Evolutionary conservation across 164 flowering plant species (phyloP), one percentile per base, ranked within the genome.

Genomic region (Platanus orientalis): DNA sequence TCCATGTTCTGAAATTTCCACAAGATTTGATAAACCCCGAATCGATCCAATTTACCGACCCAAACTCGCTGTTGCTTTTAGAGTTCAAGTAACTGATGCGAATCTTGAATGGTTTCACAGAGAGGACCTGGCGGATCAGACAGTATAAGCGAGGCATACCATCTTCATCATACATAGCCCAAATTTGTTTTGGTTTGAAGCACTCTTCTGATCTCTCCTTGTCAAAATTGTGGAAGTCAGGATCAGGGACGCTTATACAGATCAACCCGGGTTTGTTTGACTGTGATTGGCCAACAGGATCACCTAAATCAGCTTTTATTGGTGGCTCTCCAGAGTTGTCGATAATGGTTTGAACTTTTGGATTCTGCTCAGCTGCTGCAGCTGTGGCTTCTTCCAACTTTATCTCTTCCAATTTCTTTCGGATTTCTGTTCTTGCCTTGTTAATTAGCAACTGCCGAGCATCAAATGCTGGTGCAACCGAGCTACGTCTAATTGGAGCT

Each of bases 111-210:
- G 98, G 98, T 4, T 76, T 79, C 19, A 79, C 70, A 3, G 96
- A 87, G 58, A 87, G 62, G 25, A 94, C 82, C 65, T 89, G 71
- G 20, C 89, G 94, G 54, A 91, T 79, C 69, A 83, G 62, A 70
- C 91, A 86, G 70, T 94, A 90, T 65, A 90, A 70, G 4, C 98
- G 87, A 58, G 98, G 98, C 96, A 94, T 94, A 2, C 98, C 98
- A 71, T 94, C 97, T 67, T 85, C 96, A 69, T 93, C 98, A 71
- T 93, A 93, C 17, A 86, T 10, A 13, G 97, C 98, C 98, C 97
- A 94, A 73, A 94, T 81, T 71, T 94, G 98, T 72, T 89, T 86
- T 20, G 88, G 81, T 72, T 79, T 75, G 73, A 90, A 94, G 75
- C 92, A 87, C 28, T 78, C 86, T 69, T 94, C 98, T 25, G 83